Evolutionary conservation across 768 basidiomycete genomes (phyloP), one percentile per base, ranked within the genome.

Genomic region (Gelatoporia subvermispora): DNA sequence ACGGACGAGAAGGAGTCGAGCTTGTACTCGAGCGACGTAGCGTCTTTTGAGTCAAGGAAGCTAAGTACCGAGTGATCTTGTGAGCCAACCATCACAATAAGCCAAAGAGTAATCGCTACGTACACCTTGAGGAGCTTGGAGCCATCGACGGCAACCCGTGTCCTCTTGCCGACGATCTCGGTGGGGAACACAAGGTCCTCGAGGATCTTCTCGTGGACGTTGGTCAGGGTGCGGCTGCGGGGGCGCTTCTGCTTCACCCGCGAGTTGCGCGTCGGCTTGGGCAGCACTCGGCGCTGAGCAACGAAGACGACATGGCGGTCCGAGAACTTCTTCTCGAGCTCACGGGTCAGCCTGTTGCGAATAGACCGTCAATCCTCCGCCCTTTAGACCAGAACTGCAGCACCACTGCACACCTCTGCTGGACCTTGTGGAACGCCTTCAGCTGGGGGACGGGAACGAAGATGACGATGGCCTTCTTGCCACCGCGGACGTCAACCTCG

Each of bases 281-380:
- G 89, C 69, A 98, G 78, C 85, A 97, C 93, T 65, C 95, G 85
- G 70, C 96, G 93, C 75, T 99, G 96, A 47, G 90, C 96, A 68
- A 98, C 84, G 70, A 99, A 98, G 50, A 99, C 91, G 68, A 99
- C 93, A 73, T 98, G 94, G 68, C 93, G 85, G 76, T 98, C 96
- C 40, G 96, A 92, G 77, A 99, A 97, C 75, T 99, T 99, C 84
- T 99, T 99, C 84, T 99, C 96, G 64, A 99, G 82, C 69, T 98
- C 95, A 47, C 95, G 87, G 53, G 95, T 97, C 66, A 98, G 87
- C 70, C 95, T 98, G 65, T 20, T 35, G 21, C 31, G 8, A 40
- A 18, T 21, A 50, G 54, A 49, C 40, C 50, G 20, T 47, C 25
- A 28, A 47, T 20, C 21, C 8, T 41, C 22, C 34, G 39, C 20